Conservation (phyloP, 1,139 yeast species). For the Pichia cactophila region DNA sequence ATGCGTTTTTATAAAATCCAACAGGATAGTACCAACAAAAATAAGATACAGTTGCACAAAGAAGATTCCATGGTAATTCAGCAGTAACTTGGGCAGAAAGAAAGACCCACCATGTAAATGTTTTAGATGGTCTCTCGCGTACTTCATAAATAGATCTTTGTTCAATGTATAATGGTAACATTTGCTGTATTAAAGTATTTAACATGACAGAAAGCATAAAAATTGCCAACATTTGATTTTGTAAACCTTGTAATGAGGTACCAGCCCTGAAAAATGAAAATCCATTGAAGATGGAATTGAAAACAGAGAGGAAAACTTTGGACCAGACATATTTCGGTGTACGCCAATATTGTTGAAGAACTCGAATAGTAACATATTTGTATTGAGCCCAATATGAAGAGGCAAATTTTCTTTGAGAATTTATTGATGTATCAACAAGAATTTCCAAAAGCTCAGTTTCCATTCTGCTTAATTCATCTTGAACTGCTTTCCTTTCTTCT, state of each 20-base stretch:
- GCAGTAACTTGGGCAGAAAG: constrained; percentile 58
- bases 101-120: constrained; percentile 44
- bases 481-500: constrained; percentile 26
- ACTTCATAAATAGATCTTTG: constrained; percentile 81
- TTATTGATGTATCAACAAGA: constrained; percentile 25
- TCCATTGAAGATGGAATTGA: constrained; percentile 59
- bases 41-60: constrained; percentile 58
- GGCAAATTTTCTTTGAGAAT: constrained; percentile 43
- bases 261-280: constrained; percentile 67
- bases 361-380: constrained; percentile 44
- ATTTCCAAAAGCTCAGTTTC: constrained; percentile 19
- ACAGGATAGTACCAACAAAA: constrained; percentile 80
- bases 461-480: constrained; percentile 25
- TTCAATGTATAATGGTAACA: constrained; percentile 59
- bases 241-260: constrained; percentile 50
- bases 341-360: constrained; percentile 64
- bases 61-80: constrained; percentile 70
- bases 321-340: constrained; percentile 68
- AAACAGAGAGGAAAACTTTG: constrained; percentile 45
- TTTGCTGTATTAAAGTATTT: constrained; percentile 62
- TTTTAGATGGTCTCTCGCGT: constrained; percentile 74
- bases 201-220: constrained; percentile 62
- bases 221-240: constrained; percentile 58
- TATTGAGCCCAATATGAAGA: constrained; percentile 43
- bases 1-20: constrained; percentile 56